Base-by-base conservation (phyloP, 371 early-diverging fungal species). In the Mucor indicus region DNA sequence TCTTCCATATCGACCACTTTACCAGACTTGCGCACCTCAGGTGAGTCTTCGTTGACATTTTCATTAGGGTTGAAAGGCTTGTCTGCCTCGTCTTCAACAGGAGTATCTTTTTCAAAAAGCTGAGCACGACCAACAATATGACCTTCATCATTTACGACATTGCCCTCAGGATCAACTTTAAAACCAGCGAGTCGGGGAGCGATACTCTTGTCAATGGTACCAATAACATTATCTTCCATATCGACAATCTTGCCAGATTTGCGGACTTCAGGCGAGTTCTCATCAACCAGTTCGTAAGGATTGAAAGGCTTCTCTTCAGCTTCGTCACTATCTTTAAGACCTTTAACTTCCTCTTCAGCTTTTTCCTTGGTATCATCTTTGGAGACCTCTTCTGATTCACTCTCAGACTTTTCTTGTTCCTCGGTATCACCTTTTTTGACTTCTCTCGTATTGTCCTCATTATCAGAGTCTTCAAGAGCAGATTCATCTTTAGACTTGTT, bases 241-340 rank as follows among this genome's bases (percentile, higher is more conserved):
- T 52, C 50, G 15, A 62, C 31, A 24, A 62, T 32, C 21, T 62
- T 57, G 39, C 62, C 57, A 17, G 62, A 62, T 31, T 57, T 49
- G 5, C 40, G 32, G n/a, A 57, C 62, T n/a, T 53, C 57, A 41
- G 57, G 53, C 32, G 57, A 53, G 15, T 52, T 41, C 20, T 61
- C 57, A 44, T 50, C 22, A 13, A 57, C 36, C 5, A n/a, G 13
- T 7, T 41, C 47, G 25, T 57, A 40, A 24, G 57, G 57, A 15
- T 57, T 51, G 16, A 45, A 42, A 9, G 23, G 30, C 36, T 38
- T 45, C 1, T 52, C 48, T 21, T 49, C 42, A 42, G 48, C 62
- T 15, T 43, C 48, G 4, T 33, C n/a, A n/a, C 15, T 5, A 23
- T 32, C 24, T 45, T 38, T 11, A 17, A 21, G 7, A 27, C 2